phyloP scores from a whole-genome alignment of 768 basidiomycete genomes.

The Tricholoma flavovirens region DNA sequence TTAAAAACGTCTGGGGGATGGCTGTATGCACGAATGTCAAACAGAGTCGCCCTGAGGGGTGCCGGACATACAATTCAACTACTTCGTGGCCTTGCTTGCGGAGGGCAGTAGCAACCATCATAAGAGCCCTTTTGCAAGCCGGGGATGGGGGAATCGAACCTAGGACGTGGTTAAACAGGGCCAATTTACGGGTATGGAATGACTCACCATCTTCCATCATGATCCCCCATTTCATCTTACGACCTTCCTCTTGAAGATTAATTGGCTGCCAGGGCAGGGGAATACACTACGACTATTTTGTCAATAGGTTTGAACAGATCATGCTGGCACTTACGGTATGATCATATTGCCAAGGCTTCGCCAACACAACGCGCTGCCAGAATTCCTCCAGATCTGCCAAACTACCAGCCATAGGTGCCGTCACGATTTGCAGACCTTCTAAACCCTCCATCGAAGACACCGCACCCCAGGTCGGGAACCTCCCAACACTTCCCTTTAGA shows the following conservation, averaged over 20 bases:
- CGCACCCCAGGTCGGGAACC: constrained; percentile 52
- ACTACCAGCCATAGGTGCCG: constrained; percentile 58
- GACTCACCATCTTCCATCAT: constrained; percentile 57
- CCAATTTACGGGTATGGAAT: neutral
- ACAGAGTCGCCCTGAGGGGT: neutral
- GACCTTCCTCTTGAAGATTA: constrained; percentile 39
- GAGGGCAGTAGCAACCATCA: constrained; percentile 45
- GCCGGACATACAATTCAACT: constrained; percentile 46
- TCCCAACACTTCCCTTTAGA: constrained; percentile 52
- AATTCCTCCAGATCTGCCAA: constrained; percentile 59
- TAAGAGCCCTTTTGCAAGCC: constrained; percentile 54
- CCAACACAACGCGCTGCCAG: constrained; percentile 55
- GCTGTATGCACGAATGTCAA: constrained; percentile 11
- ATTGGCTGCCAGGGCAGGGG: constrained; percentile 46
- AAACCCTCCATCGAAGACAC: constrained; percentile 44
- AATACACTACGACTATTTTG: constrained; percentile 32
- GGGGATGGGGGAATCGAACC: constrained; percentile 58
- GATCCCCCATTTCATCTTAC: constrained; percentile 56
- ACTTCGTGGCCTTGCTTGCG: constrained; percentile 58
- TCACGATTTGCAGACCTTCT: constrained; percentile 48
- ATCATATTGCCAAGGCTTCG: constrained; percentile 66
- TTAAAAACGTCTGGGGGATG: constrained; percentile 43
- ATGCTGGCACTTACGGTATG: constrained; percentile 35
- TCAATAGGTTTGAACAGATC: neutral
- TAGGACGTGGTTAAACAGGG: constrained; percentile 17